These are phyloP conservation scores for Wickerhamiella galacta DNA, from an alignment of 805 yeast genomes.

Conservation along the genomic window DNA sequence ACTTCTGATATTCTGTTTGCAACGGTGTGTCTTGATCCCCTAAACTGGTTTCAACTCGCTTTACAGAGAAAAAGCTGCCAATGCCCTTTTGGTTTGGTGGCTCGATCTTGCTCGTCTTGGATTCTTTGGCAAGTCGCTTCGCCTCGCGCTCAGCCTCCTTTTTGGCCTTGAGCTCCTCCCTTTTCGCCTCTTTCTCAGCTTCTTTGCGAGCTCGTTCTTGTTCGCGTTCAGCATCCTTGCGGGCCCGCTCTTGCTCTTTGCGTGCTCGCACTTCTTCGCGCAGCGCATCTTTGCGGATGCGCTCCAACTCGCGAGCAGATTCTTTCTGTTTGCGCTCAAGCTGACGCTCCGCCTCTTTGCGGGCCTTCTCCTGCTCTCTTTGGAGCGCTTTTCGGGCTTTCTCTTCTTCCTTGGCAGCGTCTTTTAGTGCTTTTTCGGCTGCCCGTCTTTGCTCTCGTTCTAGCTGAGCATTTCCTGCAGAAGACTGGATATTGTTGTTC, in stretches of 20 bases:
- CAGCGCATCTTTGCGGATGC: constrained; percentile 7
- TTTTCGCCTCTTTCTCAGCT: constrained; percentile 10
- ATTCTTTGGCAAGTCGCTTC: constrained; percentile 8
- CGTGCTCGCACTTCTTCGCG: constrained; percentile 6
- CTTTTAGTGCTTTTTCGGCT: no score
- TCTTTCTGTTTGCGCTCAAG: constrained; percentile 13
- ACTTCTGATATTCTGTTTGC: constrained; percentile 15
- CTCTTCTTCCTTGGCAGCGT: no score
- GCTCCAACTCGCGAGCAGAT: constrained; percentile 9
- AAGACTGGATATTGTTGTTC: no score
- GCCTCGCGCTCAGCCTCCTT: constrained; percentile 9
- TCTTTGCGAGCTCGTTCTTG: constrained; percentile 13
- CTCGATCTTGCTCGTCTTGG: constrained; percentile 12
- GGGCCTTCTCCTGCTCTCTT: constrained; percentile 5
- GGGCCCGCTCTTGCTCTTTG: constrained; percentile 9
- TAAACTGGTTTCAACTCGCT: constrained; percentile 5
- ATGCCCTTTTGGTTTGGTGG: constrained; percentile 11
- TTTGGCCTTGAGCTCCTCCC: constrained; percentile 10
- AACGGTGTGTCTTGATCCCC: constrained; percentile 7
- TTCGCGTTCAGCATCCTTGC: constrained; percentile 12
- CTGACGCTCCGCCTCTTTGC: constrained; percentile 14
- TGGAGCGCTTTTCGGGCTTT: no score
- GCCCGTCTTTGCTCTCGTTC: no score
- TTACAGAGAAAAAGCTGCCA: constrained; percentile 12
- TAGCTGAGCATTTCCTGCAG: no score